Evolutionary conservation across 2,329 filamentous ascomycete species (phyloP).

Genomic region (Pseudogymnoascus sp.): DNA sequence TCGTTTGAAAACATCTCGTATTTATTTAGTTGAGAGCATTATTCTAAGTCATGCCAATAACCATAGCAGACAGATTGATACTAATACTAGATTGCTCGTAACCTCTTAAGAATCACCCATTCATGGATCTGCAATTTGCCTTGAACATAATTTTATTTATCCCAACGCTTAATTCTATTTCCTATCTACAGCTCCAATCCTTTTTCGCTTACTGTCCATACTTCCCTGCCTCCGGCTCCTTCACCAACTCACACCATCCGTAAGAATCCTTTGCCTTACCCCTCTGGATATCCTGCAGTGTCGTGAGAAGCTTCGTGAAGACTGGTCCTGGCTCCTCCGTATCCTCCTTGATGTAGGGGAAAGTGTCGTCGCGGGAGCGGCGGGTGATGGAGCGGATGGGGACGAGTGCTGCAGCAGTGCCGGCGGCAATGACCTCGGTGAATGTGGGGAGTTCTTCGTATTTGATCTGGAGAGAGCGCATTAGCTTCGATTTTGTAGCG

Average conservation of each 20-base stretch:
- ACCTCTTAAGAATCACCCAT: background rate
- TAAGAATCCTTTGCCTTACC: conserved; percentile 64
- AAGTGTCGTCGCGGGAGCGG: conserved; percentile 41
- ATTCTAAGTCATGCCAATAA: background rate
- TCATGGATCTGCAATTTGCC: background rate
- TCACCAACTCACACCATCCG: conserved; percentile 28
- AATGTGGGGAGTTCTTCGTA: conserved; percentile 52
- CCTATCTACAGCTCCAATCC: background rate
- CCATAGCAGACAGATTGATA: background rate
- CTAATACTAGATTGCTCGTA: background rate
- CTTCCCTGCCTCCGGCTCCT: conserved; percentile 23
- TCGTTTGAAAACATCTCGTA: background rate
- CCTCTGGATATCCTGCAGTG: conserved; percentile 77
- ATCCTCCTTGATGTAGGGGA: conserved; percentile 45
- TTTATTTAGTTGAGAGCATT: background rate
- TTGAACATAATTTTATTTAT: background rate
- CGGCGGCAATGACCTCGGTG: conserved; percentile 79
- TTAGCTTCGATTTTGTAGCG: background rate
- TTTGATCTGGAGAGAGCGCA: conserved; percentile 45
- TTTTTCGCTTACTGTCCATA: conserved; percentile 13
- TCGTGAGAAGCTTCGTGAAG: conserved; percentile 62
- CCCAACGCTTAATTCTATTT: background rate
- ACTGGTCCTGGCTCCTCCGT: conserved; percentile 65
- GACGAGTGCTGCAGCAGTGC: conserved; percentile 83
- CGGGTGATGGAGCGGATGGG: conserved; percentile 87